A percentile compares a stretch with the other conserved stretches of the same genome.
These are phyloP conservation scores for Hypoxylon rickii DNA, from an alignment of 495 filamentous ascomycete species.

Conservation along the genomic window DNA sequence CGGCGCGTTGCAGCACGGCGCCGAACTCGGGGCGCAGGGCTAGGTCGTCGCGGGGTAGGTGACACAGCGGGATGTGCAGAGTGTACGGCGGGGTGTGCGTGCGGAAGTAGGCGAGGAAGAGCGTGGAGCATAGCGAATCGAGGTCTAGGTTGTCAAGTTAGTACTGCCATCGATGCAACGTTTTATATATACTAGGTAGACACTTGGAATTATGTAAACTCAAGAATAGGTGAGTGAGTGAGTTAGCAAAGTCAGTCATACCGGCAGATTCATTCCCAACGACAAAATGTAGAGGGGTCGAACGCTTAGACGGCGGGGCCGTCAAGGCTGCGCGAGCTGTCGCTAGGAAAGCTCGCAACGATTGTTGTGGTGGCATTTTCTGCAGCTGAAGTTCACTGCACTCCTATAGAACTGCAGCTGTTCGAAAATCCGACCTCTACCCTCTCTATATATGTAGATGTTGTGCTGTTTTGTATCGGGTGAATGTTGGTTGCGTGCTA, in stretches of 20 bases:
- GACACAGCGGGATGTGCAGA: conserved; percentile 80
- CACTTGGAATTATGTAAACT: too few species aligned
- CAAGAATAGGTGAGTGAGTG: too few species aligned
- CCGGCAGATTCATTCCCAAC: conserved; percentile 77
- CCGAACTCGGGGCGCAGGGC: conserved; percentile 78
- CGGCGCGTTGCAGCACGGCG: conserved; percentile 53
- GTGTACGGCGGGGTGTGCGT: conserved; percentile 53
- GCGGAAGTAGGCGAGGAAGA: conserved; percentile 85
- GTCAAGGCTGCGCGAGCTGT: conserved; percentile 47
- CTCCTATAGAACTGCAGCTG: too few species aligned
- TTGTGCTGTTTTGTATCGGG: too few species aligned
- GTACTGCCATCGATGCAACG: background rate
- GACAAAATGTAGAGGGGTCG: conserved; percentile 61
- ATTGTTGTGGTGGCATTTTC: conserved; percentile 32
- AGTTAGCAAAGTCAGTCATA: too few species aligned
- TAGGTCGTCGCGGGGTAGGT: conserved; percentile 72
- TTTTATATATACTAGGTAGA: too few species aligned
- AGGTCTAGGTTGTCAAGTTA: conserved; percentile 61
- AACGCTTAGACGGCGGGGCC: conserved; percentile 39
- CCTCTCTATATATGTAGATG: too few species aligned
- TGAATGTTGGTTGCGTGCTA: too few species aligned
- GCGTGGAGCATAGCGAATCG: conserved; percentile 84
- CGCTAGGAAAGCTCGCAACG: conserved; percentile 44
- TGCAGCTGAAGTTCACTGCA: background rate
- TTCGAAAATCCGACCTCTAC: too few species aligned